A percentile compares a stretch with the other conserved stretches of the same genome.
Evolutionary conservation across 2,329 filamentous ascomycete genomes (phyloP).

Genomic region (Colletotrichum camelliae): DNA sequence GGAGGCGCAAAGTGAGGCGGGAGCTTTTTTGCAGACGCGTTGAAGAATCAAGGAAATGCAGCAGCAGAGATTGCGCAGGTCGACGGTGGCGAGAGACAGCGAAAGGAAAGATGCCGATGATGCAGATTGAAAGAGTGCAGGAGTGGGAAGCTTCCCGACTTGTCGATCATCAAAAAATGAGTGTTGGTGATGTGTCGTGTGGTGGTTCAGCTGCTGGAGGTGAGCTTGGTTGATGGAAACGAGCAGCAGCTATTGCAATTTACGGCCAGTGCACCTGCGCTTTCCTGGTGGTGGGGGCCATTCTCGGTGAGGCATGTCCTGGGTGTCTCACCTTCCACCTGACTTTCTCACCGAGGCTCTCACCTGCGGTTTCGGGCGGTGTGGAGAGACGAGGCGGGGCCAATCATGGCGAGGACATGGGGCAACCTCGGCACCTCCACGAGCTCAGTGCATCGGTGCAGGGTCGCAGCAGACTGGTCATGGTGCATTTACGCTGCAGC

Average conservation of each 20-base stretch:
- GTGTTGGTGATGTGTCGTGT: neutral
- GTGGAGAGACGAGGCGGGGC: neutral
- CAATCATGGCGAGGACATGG: neutral
- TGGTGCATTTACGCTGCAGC: neutral
- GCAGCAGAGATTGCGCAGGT: neutral
- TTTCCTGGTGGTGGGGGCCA: neutral
- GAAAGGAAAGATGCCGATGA: neutral
- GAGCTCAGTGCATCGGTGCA: neutral
- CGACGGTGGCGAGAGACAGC: neutral
- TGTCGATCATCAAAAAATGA: neutral
- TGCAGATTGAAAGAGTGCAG: neutral
- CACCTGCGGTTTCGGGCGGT: neutral
- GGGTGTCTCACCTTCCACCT: neutral
- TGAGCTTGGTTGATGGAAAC: neutral
- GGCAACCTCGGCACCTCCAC: neutral
- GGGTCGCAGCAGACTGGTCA: neutral
- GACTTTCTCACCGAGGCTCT: neutral
- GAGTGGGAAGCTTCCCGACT: neutral
- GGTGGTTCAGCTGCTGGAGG: neutral
- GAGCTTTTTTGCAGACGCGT: neutral
- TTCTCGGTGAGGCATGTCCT: neutral
- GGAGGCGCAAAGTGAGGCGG: conserved; percentile 4
- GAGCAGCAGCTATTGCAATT: neutral
- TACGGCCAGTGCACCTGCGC: neutral
- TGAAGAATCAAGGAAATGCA: neutral